Evolutionary conservation across 2,329 filamentous ascomycete genomes (phyloP).

Genomic region (Fusarium tanahbumbuense): DNA sequence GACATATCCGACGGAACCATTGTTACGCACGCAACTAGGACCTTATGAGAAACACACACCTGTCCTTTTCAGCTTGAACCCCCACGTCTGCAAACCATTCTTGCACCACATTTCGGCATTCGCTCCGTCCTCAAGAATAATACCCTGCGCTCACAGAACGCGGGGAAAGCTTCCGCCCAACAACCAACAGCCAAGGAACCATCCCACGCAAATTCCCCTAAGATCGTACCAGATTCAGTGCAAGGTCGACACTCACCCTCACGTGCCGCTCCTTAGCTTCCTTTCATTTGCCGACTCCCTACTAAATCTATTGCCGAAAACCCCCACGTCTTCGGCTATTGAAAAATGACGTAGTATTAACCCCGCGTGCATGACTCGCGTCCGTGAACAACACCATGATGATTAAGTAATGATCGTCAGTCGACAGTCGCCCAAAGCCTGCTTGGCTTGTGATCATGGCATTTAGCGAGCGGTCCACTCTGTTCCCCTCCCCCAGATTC

Average conservation of each 20-base stretch:
- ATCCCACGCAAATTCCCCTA: conserved; percentile 5
- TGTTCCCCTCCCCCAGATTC: conserved; percentile 8
- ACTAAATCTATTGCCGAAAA: neutral
- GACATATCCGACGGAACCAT: accelerated
- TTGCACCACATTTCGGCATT: neutral
- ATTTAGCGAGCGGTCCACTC: neutral
- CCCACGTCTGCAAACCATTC: neutral
- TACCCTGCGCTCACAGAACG: neutral
- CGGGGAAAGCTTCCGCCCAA: neutral
- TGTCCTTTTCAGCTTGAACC: neutral
- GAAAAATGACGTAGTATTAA: neutral
- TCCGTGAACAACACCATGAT: neutral
- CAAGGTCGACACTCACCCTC: conserved; percentile 21
- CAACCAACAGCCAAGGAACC: no score
- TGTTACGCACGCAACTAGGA: accelerated
- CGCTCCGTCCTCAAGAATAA: neutral
- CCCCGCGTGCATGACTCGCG: neutral
- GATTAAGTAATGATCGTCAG: neutral
- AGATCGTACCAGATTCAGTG: neutral
- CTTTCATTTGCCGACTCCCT: neutral
- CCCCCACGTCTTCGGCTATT: conserved; percentile 11
- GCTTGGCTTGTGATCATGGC: neutral
- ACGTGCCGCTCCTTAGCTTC: neutral
- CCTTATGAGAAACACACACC: accelerated
- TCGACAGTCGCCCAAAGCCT: neutral